Conservation (phyloP, 441 rosid species). For the Monsonia emarginata region DNA sequence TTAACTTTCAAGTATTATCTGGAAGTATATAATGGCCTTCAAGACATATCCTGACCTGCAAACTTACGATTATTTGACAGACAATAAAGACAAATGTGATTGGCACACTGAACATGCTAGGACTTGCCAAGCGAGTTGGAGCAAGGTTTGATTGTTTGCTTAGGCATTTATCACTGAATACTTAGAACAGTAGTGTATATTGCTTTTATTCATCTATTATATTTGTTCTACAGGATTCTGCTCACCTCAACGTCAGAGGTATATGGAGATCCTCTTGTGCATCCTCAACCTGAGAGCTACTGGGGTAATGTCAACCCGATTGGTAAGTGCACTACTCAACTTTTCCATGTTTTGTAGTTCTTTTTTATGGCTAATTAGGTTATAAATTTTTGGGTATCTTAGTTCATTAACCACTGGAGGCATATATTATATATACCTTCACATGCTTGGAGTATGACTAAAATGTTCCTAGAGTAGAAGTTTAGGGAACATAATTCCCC, state of each 20-base stretch:
- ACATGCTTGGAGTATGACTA: background rate
- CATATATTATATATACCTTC: too few species aligned
- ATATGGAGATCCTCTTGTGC: constrained; percentile 86
- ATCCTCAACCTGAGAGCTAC: constrained; percentile 79
- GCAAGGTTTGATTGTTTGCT: constrained; percentile 42
- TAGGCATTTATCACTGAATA: background rate
- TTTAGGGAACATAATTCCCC: background rate
- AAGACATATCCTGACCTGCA: constrained; percentile 14
- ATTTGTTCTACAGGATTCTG: constrained; percentile 44
- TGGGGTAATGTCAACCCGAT: constrained; percentile 99
- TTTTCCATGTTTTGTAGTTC: background rate
- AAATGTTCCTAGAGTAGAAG: background rate
- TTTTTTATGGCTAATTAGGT: background rate
- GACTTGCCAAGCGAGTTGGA: constrained; percentile 75
- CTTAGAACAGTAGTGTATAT: background rate
- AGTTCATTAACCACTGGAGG: too few species aligned
- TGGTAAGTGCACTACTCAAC: constrained; percentile 33
- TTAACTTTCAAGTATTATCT: background rate
- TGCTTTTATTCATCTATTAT: constrained; percentile 14
- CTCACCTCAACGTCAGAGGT: constrained; percentile 96
- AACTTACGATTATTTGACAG: constrained; percentile 23
- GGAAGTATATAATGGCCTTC: background rate
- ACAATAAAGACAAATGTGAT: constrained; percentile 73
- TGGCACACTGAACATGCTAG: constrained; percentile 72
- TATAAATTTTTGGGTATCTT: background rate